These are phyloP conservation scores for Nyssa sinensis DNA, from an alignment of 148 eudicot species.

Conservation along the genomic window DNA sequence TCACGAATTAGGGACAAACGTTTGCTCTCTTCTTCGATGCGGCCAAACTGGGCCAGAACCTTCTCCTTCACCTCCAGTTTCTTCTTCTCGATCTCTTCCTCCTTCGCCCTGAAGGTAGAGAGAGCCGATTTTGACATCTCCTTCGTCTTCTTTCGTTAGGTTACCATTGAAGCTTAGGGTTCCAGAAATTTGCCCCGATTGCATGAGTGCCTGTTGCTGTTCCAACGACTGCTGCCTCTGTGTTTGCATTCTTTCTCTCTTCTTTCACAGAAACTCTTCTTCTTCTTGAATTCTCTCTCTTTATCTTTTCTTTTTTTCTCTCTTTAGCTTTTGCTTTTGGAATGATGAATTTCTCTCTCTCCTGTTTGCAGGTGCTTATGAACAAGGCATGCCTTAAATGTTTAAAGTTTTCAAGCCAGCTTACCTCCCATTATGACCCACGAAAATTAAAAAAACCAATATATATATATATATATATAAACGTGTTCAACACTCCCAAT, in stretches of 20 bases:
- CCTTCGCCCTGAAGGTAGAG: conserved; percentile 64
- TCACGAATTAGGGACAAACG: conserved; percentile 79
- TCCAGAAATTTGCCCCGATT: conserved; percentile 51
- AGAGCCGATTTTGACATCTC: conserved; percentile 56
- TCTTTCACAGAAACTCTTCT: conserved; percentile 20
- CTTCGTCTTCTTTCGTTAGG: conserved; percentile 41
- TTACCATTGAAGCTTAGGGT: conserved; percentile 55
- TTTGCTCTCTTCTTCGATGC: conserved; percentile 81
- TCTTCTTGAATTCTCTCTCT: conserved; percentile 27
- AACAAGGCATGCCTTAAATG: conserved; percentile 7
- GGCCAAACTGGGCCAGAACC: conserved; percentile 78
- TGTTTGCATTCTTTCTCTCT: conserved; percentile 27
- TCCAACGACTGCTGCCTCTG: conserved; percentile 27
- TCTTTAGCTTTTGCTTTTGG: conserved; percentile 12
- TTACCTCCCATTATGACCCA: not conserved
- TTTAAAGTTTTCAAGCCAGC: not conserved
- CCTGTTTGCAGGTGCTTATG: conserved; percentile 22
- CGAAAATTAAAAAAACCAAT: no score
- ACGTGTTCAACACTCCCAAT: no score
- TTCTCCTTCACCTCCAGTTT: conserved; percentile 78
- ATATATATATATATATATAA: no score
- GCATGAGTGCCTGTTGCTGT: conserved; percentile 30
- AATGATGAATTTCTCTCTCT: conserved; percentile 13
- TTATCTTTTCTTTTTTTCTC: no score
- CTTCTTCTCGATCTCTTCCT: conserved; percentile 92